These are phyloP conservation scores for Solanum appendiculatum DNA, from an alignment of 257 asterid genomes.

Conservation along the genomic window DNA sequence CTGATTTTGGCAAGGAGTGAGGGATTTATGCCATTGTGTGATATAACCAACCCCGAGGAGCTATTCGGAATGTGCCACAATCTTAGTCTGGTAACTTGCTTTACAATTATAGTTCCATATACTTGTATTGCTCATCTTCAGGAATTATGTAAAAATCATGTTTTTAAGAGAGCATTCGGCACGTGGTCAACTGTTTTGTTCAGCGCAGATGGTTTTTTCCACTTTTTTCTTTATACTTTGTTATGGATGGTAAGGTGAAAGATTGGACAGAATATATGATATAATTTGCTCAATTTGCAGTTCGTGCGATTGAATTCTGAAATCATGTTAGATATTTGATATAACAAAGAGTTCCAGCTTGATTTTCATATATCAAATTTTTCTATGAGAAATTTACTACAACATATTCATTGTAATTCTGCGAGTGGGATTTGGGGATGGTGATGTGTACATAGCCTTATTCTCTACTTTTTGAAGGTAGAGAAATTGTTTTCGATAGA, in stretches of 20 bases:
- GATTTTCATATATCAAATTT: neutral
- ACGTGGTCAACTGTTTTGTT: neutral
- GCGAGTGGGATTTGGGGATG: neutral
- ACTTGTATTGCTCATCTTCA: neutral
- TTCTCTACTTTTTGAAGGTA: neutral
- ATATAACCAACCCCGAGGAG: neutral
- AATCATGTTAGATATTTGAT: neutral
- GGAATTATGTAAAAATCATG: neutral
- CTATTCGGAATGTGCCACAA: neutral
- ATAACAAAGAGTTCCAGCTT: neutral
- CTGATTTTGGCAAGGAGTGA: slow-evolving; percentile 65
- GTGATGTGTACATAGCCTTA: neutral
- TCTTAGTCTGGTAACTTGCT: neutral
- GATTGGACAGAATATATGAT: neutral
- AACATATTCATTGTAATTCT: neutral
- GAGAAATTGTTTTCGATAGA: neutral
- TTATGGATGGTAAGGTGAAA: neutral
- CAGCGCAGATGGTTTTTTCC: neutral
- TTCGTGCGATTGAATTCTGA: neutral
- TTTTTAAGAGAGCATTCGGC: neutral
- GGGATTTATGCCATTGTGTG: neutral
- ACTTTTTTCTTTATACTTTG: neutral
- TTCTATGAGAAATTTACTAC: neutral
- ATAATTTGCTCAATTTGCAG: neutral
- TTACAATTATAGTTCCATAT: neutral